Conservation (phyloP, 202 grass and related monocot genomes). For the Zoysia matrella region DNA sequence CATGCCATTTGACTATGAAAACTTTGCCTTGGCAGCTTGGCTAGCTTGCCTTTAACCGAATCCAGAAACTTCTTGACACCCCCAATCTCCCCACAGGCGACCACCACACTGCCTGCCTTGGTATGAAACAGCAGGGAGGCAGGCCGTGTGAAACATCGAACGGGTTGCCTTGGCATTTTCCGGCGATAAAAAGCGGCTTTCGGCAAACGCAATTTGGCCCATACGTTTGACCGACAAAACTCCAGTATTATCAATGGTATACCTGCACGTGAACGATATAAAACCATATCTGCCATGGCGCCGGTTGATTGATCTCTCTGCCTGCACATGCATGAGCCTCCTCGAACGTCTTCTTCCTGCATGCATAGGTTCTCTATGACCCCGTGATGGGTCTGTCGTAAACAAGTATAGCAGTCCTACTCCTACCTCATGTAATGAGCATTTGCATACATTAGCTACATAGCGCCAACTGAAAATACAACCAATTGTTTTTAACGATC, state of each 20-base stretch:
- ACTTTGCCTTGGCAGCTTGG: no score
- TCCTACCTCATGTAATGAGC: neutral
- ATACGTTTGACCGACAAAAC: constrained; percentile 10
- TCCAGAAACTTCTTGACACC: no score
- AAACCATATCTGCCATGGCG: neutral
- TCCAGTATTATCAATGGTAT: neutral
- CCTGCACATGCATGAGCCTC: neutral
- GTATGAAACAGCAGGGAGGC: no score
- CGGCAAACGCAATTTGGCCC: constrained; percentile 22
- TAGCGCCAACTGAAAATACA: no score
- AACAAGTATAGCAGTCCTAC: neutral
- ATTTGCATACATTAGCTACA: no score
- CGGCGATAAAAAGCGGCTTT: constrained; percentile 36
- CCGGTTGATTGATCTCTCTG: neutral
- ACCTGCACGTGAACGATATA: constrained; percentile 18
- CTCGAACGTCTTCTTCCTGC: neutral
- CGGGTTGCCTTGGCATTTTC: constrained; percentile 6
- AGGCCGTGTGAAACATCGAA: constrained; percentile 16
- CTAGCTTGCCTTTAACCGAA: no score
- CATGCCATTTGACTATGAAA: no score
- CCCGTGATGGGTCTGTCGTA: neutral
- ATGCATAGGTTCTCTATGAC: no score
- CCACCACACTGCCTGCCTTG: no score
- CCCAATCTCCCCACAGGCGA: no score
- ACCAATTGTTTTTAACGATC: no score